Conservation (phyloP, 2,329 filamentous ascomycete species). For the Pseudopyrenochaeta lycopersici region DNA sequence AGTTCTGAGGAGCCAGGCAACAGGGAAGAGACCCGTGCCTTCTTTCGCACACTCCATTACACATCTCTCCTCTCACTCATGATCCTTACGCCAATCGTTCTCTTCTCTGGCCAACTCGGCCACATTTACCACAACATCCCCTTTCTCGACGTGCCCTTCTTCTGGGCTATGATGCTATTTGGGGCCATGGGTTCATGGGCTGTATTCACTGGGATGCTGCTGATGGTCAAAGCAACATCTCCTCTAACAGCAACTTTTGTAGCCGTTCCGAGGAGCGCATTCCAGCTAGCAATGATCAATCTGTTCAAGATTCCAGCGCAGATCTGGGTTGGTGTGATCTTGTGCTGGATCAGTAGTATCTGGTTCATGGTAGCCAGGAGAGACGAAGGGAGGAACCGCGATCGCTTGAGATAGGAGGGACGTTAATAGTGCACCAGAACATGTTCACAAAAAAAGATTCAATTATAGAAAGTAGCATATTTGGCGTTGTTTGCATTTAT, state of each 20-base stretch:
- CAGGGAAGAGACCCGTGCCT: constrained; percentile 60
- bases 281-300: constrained; percentile 59
- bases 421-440: constrained; percentile 7
- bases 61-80: constrained; percentile 60
- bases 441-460: not conserved
- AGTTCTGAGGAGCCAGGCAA: constrained; percentile 42
- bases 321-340: constrained; percentile 61
- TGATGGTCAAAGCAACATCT: constrained; percentile 60
- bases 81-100: constrained; percentile 59
- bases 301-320: constrained; percentile 60
- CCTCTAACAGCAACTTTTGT: constrained; percentile 61
- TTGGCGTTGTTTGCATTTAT: not conserved
- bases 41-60: constrained; percentile 63
- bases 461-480: not conserved
- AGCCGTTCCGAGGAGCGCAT: constrained; percentile 58
- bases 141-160: constrained; percentile 64
- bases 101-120: constrained; percentile 59
- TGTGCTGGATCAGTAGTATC: constrained; percentile 60
- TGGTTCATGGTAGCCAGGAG: constrained; percentile 59
- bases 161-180: constrained; percentile 63
- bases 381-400: constrained; percentile 49
- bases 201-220: constrained; percentile 58
- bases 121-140: constrained; percentile 63
- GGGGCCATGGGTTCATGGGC: constrained; percentile 59
- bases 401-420: constrained; percentile 46